Evolutionary conservation across 139 green algal species (phyloP).

Genomic region (Dunaliella primolecta): DNA sequence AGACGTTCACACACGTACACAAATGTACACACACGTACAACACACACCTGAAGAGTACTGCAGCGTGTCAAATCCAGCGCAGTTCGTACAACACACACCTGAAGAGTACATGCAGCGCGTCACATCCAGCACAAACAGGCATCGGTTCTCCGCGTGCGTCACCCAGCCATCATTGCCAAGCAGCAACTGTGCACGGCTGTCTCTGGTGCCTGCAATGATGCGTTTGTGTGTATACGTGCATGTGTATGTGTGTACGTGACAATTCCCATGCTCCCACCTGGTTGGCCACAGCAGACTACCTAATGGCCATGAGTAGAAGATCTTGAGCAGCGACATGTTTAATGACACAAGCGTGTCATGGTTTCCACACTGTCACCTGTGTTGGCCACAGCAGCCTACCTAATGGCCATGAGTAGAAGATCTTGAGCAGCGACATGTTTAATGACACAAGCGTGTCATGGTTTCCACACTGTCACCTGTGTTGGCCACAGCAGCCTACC

Average conservation of each 20-base stretch:
- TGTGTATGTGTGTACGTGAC: background rate
- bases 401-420: too few relatives aligned
- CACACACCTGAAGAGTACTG: conserved; percentile 67
- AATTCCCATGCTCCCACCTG: too few relatives aligned
- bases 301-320: too few relatives aligned
- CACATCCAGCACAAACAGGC: conserved; percentile 62
- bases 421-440: too few relatives aligned
- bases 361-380: too few relatives aligned
- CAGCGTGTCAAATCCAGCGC: conserved; percentile 68
- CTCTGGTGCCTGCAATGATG: conserved; percentile 41
- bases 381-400: conserved; percentile 49
- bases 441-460: too few relatives aligned
- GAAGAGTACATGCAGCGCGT: conserved; percentile 74
- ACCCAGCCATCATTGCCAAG: conserved; percentile 61
- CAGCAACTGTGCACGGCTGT: conserved; percentile 49
- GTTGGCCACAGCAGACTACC: background rate
- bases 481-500: background rate
- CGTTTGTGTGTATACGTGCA: background rate
- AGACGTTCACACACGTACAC: background rate
- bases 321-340: too few relatives aligned
- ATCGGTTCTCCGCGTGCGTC: conserved; percentile 59
- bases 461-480: too few relatives aligned
- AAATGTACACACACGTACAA: background rate
- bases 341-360: too few relatives aligned
- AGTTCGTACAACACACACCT: conserved; percentile 36